Conservation (phyloP, 768 basidiomycete genomes). For the Boletus eberwhitei region DNA sequence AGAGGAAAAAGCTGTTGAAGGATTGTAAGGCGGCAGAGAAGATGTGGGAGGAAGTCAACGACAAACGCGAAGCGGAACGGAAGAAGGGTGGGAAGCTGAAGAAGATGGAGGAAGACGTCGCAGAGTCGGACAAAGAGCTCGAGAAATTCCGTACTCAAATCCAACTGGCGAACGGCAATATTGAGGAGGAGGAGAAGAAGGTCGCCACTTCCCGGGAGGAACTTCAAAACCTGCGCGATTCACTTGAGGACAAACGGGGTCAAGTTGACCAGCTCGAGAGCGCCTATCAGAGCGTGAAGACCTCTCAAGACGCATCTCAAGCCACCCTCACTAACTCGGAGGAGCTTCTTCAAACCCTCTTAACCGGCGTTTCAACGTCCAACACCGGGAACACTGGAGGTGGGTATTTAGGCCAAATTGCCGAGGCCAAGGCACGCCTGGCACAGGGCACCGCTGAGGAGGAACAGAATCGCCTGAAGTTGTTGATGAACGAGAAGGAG, state of each 20-base stretch:
- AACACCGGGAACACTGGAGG: constrained; percentile 68
- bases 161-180: constrained; percentile 71
- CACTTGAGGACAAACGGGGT: constrained; percentile 54
- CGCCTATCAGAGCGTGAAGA: constrained; percentile 61
- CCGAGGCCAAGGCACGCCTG: constrained; percentile 71
- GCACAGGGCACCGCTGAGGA: constrained; percentile 81
- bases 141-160: constrained; percentile 83
- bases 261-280: constrained; percentile 56
- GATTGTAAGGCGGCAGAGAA: constrained; percentile 67
- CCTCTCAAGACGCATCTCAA: constrained; percentile 59
- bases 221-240: constrained; percentile 56
- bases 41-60: constrained; percentile 60
- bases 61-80: constrained; percentile 81
- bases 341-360: constrained; percentile 90
- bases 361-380: constrained; percentile 84
- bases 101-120: constrained; percentile 77
- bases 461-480: constrained; percentile 73
- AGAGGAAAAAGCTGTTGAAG: constrained; percentile 46
- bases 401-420: constrained; percentile 96
- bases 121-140: constrained; percentile 72
- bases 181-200: constrained; percentile 74
- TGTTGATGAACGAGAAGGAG: constrained; percentile 77
- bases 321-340: constrained; percentile 69
- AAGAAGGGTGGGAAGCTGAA: constrained; percentile 91
- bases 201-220: constrained; percentile 51